Conservation (phyloP, 352 stramenopile genomes). For the Pythium sp. region DNA sequence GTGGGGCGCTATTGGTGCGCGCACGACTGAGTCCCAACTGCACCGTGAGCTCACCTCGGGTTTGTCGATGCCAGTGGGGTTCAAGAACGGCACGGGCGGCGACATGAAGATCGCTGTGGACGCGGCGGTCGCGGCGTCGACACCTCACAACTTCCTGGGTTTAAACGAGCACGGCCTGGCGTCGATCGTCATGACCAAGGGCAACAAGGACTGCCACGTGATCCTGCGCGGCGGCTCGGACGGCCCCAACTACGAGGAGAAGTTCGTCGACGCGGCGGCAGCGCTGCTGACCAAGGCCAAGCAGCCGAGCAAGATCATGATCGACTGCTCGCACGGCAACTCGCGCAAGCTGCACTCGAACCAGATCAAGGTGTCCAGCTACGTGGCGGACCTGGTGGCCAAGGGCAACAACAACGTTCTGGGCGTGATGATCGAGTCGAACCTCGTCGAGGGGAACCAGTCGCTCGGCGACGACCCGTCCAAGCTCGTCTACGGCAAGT, state of each 20-base stretch:
- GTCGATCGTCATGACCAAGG: conserved; percentile 82
- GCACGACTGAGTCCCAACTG: conserved; percentile 85
- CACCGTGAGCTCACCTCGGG: conserved; percentile 88
- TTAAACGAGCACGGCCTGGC: conserved; percentile 78
- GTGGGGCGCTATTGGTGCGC: conserved; percentile 81
- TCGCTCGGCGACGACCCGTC: conserved; percentile 59
- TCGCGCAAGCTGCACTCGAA: conserved; percentile 82
- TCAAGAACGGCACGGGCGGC: conserved; percentile 89
- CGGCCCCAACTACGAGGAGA: conserved; percentile 81
- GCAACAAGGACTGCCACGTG: conserved; percentile 84
- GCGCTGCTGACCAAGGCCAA: conserved; percentile 61
- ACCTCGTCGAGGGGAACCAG: conserved; percentile 86
- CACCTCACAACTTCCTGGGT: conserved; percentile 79
- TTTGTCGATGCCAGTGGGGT: conserved; percentile 87
- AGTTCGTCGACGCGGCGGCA: conserved; percentile 64
- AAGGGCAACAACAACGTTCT: conserved; percentile 67
- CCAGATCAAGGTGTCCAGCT: conserved; percentile 73
- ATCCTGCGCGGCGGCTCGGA: conserved; percentile 73
- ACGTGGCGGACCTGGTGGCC: conserved; percentile 62
- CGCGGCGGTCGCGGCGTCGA: conserved; percentile 58
- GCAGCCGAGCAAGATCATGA: conserved; percentile 77
- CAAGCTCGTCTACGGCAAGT: conserved; percentile 82
- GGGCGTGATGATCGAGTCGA: conserved; percentile 88
- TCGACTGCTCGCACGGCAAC: conserved; percentile 89
- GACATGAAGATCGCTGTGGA: conserved; percentile 83